Conservation (phyloP, 2,329 filamentous ascomycete species). For the Fusarium ramigenum region DNA sequence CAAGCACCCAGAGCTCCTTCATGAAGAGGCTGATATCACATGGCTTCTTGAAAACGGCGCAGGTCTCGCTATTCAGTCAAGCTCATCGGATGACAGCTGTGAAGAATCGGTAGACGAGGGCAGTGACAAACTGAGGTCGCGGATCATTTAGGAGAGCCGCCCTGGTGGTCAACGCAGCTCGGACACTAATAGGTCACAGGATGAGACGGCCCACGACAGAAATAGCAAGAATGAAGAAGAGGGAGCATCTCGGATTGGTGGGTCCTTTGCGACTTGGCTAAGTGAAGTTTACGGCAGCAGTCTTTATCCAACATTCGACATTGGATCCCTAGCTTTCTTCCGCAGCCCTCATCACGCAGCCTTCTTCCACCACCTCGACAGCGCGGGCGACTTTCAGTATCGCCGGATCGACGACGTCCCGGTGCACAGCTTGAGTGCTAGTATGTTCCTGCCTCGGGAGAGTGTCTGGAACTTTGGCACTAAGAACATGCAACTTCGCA, state of each 20-base stretch:
- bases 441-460: constrained; percentile 61
- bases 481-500: constrained; percentile 25
- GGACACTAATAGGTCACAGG: constrained; percentile 28
- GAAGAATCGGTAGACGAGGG: constrained; percentile 16
- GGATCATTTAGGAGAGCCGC: constrained; percentile 36
- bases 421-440: constrained; percentile 64
- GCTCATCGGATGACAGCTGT: background rate
- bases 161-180: constrained; percentile 21
- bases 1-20: constrained; percentile 54
- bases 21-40: constrained; percentile 58
- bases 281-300: constrained; percentile 58
- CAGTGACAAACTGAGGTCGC: constrained; percentile 22
- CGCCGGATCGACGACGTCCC: constrained; percentile 58
- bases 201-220: constrained; percentile 9
- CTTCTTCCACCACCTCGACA: constrained; percentile 62
- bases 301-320: constrained; percentile 64
- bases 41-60: constrained; percentile 53
- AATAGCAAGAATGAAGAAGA: constrained; percentile 21
- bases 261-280: constrained; percentile 47
- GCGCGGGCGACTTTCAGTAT: constrained; percentile 58
- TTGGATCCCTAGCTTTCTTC: constrained; percentile 62
- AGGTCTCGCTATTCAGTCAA: background rate
- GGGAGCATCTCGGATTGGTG: constrained; percentile 37
- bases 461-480: constrained; percentile 62
- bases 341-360: constrained; percentile 56